Base-by-base conservation (phyloP, 1,284 basidiomycete species). In the Trichosporon asahii region DNA sequence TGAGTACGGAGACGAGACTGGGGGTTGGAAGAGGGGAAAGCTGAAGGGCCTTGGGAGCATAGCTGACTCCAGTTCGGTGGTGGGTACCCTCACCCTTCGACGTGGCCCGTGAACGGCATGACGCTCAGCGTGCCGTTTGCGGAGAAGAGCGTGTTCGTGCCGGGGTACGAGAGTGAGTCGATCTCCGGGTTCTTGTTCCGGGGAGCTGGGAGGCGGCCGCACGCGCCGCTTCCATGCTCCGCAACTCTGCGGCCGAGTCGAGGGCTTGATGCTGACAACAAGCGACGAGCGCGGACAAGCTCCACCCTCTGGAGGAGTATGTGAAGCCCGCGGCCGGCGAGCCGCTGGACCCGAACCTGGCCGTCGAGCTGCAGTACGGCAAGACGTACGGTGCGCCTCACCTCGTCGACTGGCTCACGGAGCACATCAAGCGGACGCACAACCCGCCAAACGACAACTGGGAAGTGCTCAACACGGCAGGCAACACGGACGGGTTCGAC, bases 61-160 rank as follows among this genome's bases (percentile, higher is more conserved):
- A n/a, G 27, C 53, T 66, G 31, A 68, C 18, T n/a, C n/a, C 65
- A 80, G 79, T 78, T 80, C 64, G 78, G 78, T 8, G 57, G 65
- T 14, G 78, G 79, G 14, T 73, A 72, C 33, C 78, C 78, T 15
- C 77, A 79, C 64, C 71, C 78, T 11, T 76, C 74, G 14, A 80
- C 78, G 12, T 79, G 75, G 74, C 79, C 79, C 7, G 74, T 79
- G 29, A 78, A 79, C 68, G 78, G 75, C 29, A 79, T 80, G 79
- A 78, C 78, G 27, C 68, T 79, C 1, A 77, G 75, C 0, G 66
- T 80, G 12, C 79, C 79, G 0, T 80, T 80, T 55, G 77, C 75
- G 5, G 60, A 70, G 23, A 76, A 77, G 66, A 75, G 75, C 5
- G 78, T 78, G 23, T 80, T 79, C 63, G 73, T 79, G 15, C 79